Evolutionary conservation across 2,329 filamentous ascomycete genomes (phyloP).

Genomic region (Karstenula rhodostoma): DNA sequence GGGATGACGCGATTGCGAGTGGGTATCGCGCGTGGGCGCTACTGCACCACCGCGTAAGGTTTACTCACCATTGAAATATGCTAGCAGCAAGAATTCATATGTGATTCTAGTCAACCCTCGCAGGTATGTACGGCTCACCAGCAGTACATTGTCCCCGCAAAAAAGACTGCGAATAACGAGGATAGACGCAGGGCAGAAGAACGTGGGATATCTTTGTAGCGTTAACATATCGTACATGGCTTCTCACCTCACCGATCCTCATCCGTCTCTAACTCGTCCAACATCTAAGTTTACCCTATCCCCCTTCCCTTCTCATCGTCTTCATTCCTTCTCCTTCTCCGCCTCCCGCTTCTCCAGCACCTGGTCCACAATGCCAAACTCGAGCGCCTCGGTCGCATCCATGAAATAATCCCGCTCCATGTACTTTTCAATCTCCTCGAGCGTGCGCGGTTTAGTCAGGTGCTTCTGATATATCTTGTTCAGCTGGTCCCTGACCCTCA

Average conservation of each 20-base stretch:
- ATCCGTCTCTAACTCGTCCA: background rate
- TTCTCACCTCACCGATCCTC: too few species aligned
- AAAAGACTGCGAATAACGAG: too few species aligned
- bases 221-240: too few species aligned
- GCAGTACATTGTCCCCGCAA: too few species aligned
- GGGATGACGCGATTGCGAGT: background rate
- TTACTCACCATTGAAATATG: too few species aligned
- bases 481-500: slow-evolving; percentile 82
- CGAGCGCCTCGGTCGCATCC: slow-evolving; percentile 84
- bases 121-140: too few species aligned
- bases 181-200: too few species aligned
- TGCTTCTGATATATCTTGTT: slow-evolving; percentile 91
- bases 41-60: too few species aligned
- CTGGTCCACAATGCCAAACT: slow-evolving; percentile 91
- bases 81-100: too few species aligned
- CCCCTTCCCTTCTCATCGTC: background rate
- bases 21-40: background rate
- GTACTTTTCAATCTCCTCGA: slow-evolving; percentile 88
- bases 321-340: slow-evolving; percentile 43
- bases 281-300: background rate
- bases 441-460: slow-evolving; percentile 77
- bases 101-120: too few species aligned
- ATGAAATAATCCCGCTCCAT: slow-evolving; percentile 99
- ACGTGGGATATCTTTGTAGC: too few species aligned
- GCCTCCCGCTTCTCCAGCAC: slow-evolving; percentile 73